A percentile compares a stretch with the other conserved stretches of the same genome.
Evolutionary conservation across 805 yeast species (phyloP).

Genomic region (Candida pseudofarinosa): DNA sequence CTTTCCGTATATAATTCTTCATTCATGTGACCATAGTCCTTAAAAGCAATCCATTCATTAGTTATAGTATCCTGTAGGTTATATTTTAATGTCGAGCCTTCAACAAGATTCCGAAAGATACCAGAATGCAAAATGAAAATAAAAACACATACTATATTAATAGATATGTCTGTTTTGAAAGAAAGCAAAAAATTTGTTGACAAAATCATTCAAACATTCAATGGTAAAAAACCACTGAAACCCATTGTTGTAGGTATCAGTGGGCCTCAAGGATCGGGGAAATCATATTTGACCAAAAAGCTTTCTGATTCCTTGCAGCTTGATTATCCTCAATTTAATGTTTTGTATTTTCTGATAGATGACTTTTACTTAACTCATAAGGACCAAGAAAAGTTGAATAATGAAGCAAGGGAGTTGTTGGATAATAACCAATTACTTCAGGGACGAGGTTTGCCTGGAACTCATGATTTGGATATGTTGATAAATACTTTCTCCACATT

Average conservation of each 20-base stretch:
- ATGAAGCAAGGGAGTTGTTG: constrained; percentile 9
- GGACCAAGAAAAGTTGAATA: constrained; percentile 51
- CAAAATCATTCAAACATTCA: background rate
- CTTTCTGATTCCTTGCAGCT: constrained; percentile 30
- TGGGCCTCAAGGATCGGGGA: constrained; percentile 83
- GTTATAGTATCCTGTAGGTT: no score
- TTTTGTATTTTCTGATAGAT: constrained; percentile 68
- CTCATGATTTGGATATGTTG: constrained; percentile 69
- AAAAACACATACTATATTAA: no score
- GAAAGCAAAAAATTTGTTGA: background rate
- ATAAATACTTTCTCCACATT: constrained; percentile 32
- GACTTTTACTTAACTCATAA: constrained; percentile 73
- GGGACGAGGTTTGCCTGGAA: constrained; percentile 92
- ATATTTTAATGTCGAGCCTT: no score
- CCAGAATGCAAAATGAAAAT: no score
- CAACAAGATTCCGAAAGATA: no score
- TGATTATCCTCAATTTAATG: constrained; percentile 31
- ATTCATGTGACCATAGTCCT: background rate
- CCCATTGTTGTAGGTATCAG: constrained; percentile 56
- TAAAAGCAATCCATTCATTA: no score
- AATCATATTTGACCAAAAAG: constrained; percentile 50
- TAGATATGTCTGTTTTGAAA: background rate
- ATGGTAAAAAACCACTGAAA: background rate
- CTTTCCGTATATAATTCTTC: background rate
- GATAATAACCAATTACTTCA: constrained; percentile 53